Base-by-base conservation (phyloP, 1,139 yeast genomes). In the Pichia sp. region DNA sequence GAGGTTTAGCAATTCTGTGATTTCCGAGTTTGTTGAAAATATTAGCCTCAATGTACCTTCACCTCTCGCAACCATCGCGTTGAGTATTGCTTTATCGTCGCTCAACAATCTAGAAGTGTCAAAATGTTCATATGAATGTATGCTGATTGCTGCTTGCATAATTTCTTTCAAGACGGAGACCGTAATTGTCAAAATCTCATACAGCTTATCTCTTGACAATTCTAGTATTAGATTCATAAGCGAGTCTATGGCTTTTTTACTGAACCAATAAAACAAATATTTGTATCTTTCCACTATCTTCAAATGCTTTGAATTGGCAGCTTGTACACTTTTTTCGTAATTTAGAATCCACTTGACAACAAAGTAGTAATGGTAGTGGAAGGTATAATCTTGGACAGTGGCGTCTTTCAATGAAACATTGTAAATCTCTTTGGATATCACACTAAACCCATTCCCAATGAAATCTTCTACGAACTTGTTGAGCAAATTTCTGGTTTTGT, bases 391-490 rank as follows among this genome's bases (percentile, higher is more conserved):
- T 21, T 65, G 61, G 21, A 66, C 62, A 16, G 62, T 69, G 9
- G 19, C 26, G 26, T 34, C 25, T 12, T 44, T 39, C 1, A 51
- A n/a, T 10, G 45, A 34, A 3, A 26, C 46, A 16, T 45, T 36
- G 19, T 44, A 50, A 8, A 54, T 45, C 45, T 74, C 80, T 25
- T 73, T 72, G 43, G 87, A 72, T 40, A 90, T 67, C 30, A 81
- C 82, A 62, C 88, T 87, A 69, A 87, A 89, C 23, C 91, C 82
- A 16, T 90, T 86, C 49, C 88, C 90, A 4, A 81, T 70, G 59
- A 91, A 85, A 51, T 80, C 79, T 21, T 75, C 66, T 36, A 80
- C 76, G 59, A 85, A 85, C 7, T 61, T 58, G 6, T 71, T 66
- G 19, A 87, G 4, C 9, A 56, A n/a, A 31, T 21, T 16, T 39